Percentiles rank a stretch among this genome's conserved stretches.
These are phyloP conservation scores for Cryphonectria nitschkei DNA, from an alignment of 2,329 filamentous ascomycete species.

Conservation along the genomic window DNA sequence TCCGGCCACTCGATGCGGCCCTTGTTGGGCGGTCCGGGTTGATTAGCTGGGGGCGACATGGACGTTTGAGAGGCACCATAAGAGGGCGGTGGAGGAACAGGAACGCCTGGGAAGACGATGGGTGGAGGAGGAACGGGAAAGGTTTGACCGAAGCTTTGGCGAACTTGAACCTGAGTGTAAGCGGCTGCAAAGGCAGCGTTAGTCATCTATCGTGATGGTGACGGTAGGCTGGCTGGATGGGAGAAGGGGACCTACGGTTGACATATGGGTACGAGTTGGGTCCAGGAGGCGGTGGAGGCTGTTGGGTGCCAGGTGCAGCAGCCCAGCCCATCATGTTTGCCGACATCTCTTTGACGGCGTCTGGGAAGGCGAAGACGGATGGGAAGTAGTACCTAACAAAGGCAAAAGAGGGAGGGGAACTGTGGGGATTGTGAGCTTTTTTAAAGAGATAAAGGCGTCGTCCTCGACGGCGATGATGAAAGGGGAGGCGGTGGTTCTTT, in stretches of 20 bases:
- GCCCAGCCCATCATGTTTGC: slow-evolving; percentile 37
- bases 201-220: background rate
- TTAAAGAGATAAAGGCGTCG: background rate
- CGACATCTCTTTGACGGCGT: slow-evolving; percentile 13
- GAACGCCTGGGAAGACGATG: slow-evolving; percentile 19
- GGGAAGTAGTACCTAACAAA: background rate
- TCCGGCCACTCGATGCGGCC: slow-evolving; percentile 78
- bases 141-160: slow-evolving; percentile 58
- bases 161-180: slow-evolving; percentile 65
- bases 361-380: slow-evolving; percentile 4
- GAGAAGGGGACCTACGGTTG: slow-evolving; percentile 39
- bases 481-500: background rate
- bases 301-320: slow-evolving; percentile 45
- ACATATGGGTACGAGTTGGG: slow-evolving; percentile 47
- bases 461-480: background rate
- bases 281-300: slow-evolving; percentile 36
- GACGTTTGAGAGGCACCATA: slow-evolving; percentile 34
- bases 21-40: slow-evolving; percentile 45
- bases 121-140: slow-evolving; percentile 43
- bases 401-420: background rate
- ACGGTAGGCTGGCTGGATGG: background rate
- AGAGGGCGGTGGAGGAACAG: slow-evolving; percentile 30
- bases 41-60: slow-evolving; percentile 36
- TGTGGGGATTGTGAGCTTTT: background rate
- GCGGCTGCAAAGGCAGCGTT: slow-evolving; percentile 49